phyloP scores from a whole-genome alignment of 2,329 filamentous ascomycete genomes.

The Rhexocercosporidium sp. region DNA sequence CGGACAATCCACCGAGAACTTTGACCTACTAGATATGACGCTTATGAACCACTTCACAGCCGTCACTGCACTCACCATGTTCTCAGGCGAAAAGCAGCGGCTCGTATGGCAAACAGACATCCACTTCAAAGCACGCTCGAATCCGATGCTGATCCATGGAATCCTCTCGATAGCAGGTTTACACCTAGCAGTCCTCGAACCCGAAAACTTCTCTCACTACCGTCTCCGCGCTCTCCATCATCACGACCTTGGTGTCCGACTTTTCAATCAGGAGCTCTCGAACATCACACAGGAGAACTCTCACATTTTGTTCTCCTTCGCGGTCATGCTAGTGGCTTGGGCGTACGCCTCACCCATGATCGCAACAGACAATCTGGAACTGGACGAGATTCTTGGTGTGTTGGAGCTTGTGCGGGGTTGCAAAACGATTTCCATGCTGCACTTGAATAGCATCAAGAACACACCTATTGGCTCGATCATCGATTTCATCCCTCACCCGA shows the following conservation, averaged over 20 bases:
- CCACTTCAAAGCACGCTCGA: background rate
- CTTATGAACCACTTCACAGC: constrained; percentile 12
- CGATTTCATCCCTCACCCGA: background rate
- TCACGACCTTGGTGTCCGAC: constrained; percentile 1
- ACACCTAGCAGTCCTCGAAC: background rate
- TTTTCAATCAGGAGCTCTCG: constrained; percentile 2
- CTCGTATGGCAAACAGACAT: constrained; percentile 8
- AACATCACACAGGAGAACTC: background rate
- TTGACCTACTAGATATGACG: constrained; percentile 7
- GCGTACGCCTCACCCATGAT: background rate
- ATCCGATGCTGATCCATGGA: constrained; percentile 7
- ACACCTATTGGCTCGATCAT: background rate
- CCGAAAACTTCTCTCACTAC: background rate
- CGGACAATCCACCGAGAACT: background rate
- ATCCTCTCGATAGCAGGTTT: constrained; percentile 6
- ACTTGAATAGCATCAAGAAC: background rate
- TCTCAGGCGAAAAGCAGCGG: background rate
- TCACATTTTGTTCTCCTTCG: constrained; percentile 1
- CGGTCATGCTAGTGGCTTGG: constrained; percentile 4
- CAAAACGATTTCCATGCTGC: constrained; percentile 3
- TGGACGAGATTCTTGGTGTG: background rate
- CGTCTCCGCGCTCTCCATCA: constrained; percentile 7
- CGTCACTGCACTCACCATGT: constrained; percentile 2
- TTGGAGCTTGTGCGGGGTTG: constrained; percentile 3
- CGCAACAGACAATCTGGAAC: background rate